These are phyloP conservation scores for Geosiphon pyriformis DNA, from an alignment of 192 early-diverging fungal genomes.

Conservation along the genomic window DNA sequence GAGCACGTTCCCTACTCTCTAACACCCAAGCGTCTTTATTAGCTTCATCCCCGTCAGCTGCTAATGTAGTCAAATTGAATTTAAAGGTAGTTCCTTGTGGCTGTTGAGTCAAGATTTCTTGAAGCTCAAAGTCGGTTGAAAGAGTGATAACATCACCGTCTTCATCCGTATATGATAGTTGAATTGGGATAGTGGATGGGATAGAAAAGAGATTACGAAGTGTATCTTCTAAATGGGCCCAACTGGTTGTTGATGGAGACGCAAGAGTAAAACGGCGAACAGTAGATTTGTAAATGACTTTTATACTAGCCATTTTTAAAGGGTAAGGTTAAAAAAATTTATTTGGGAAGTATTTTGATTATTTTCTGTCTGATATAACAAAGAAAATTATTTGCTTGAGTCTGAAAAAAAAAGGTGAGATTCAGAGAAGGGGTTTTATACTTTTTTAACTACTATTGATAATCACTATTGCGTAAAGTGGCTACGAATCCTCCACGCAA, in stretches of 20 bases:
- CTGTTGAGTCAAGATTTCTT: conserved; percentile 13
- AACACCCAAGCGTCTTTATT: not conserved
- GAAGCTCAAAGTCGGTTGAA: conserved; percentile 20
- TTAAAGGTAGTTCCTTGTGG: not conserved
- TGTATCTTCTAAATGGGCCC: not conserved
- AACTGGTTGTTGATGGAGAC: not conserved
- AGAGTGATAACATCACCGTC: conserved; percentile 18
- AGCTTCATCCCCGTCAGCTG: not conserved
- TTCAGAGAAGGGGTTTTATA: too few species aligned
- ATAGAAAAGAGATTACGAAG: not conserved
- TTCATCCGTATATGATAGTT: conserved; percentile 6
- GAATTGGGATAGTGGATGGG: not conserved
- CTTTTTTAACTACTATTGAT: too few species aligned
- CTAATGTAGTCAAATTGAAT: not conserved
- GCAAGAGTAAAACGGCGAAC: not conserved
- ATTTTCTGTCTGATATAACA: too few species aligned
- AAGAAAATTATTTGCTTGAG: too few species aligned
- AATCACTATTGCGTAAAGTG: too few species aligned
- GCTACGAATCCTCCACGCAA: too few species aligned
- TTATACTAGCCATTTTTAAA: not conserved
- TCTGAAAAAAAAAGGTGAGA: too few species aligned
- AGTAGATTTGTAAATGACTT: not conserved
- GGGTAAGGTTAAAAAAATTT: not conserved
- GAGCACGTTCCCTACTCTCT: not conserved
- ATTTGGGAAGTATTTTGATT: not conserved